phyloP scores from a whole-genome alignment of 2,329 filamentous ascomycete species.

The Emergomyces pasteurianus region DNA sequence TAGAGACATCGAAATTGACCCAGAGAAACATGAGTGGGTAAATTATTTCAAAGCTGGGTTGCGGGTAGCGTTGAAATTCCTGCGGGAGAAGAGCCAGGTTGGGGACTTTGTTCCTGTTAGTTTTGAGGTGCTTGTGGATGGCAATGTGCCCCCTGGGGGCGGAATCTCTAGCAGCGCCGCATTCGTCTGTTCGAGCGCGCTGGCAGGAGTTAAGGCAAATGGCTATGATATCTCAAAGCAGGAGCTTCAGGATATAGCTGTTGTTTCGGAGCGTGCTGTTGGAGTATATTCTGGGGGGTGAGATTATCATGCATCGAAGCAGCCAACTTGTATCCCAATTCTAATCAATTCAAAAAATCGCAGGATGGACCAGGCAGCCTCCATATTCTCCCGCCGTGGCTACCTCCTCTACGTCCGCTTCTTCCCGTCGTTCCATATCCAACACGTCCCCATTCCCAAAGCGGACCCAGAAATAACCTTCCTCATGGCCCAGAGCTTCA shows the following conservation, averaged over 20 bases:
- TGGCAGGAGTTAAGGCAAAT: constrained; percentile 81
- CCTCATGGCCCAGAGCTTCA: constrained; percentile 87
- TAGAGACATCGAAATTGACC: constrained; percentile 65
- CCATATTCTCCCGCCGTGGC: constrained; percentile 78
- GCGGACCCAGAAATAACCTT: constrained; percentile 78
- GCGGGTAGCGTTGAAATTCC: constrained; percentile 63
- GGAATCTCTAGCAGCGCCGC: constrained; percentile 90
- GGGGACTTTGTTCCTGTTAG: constrained; percentile 54
- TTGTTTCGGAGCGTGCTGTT: constrained; percentile 86
- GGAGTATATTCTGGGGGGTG: constrained; percentile 93
- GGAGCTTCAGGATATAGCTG: constrained; percentile 80
- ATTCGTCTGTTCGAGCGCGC: constrained; percentile 78
- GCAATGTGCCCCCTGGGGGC: constrained; percentile 81
- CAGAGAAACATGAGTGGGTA: constrained; percentile 80
- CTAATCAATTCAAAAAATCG: constrained; percentile 10
- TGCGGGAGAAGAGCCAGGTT: constrained; percentile 49
- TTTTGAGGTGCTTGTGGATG: constrained; percentile 84
- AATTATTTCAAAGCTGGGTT: constrained; percentile 98
- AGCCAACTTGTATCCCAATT: constrained; percentile 7
- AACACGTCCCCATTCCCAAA: constrained; percentile 69
- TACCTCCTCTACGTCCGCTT: constrained; percentile 87
- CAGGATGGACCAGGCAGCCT: constrained; percentile 95
- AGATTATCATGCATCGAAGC: constrained; percentile 20
- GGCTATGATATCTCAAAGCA: constrained; percentile 78
- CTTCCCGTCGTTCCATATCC: constrained; percentile 61